Conservation (phyloP, 148 eudicot genomes). For the Rhododendron vialii region DNA sequence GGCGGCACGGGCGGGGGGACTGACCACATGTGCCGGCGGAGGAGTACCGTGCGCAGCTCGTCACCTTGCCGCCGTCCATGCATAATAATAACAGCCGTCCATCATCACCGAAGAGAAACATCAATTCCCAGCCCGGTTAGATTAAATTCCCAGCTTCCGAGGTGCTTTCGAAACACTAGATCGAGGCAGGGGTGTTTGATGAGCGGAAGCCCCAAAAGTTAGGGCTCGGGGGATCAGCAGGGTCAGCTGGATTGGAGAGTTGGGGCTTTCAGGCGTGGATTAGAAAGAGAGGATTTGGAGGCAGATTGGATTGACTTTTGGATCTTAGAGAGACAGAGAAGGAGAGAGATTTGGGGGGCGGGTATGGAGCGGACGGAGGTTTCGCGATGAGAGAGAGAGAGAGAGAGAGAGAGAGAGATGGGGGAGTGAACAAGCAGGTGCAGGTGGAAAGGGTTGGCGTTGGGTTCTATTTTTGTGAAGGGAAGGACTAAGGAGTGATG, state of each 20-base stretch:
- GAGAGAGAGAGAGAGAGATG: conserved; percentile 10
- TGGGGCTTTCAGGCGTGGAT: conserved; percentile 6
- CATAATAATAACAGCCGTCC: conserved; percentile 17
- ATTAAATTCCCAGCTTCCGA: background rate
- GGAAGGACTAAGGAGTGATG: background rate
- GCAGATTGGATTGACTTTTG: conserved; percentile 3
- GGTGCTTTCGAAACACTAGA: conserved; percentile 10
- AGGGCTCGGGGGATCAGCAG: background rate
- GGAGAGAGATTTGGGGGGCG: conserved; percentile 1
- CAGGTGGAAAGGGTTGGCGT: background rate
- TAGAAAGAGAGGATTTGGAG: background rate
- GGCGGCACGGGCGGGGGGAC: conserved; percentile 7
- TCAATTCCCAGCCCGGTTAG: conserved; percentile 7
- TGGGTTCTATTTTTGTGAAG: background rate
- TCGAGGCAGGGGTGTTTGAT: background rate
- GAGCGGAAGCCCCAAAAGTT: conserved; percentile 1
- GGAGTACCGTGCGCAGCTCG: conserved; percentile 7
- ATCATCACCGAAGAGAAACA: conserved; percentile 12
- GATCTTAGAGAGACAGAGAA: conserved; percentile 10
- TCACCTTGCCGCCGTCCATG: conserved; percentile 1
- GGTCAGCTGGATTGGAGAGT: background rate
- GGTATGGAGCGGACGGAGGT: background rate
- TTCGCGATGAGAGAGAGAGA: conserved; percentile 1
- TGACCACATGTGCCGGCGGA: conserved; percentile 32
- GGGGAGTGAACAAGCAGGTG: background rate